These are phyloP conservation scores for Trichoderma hamatum DNA, from an alignment of 2,329 filamentous ascomycete species.

Conservation along the genomic window DNA sequence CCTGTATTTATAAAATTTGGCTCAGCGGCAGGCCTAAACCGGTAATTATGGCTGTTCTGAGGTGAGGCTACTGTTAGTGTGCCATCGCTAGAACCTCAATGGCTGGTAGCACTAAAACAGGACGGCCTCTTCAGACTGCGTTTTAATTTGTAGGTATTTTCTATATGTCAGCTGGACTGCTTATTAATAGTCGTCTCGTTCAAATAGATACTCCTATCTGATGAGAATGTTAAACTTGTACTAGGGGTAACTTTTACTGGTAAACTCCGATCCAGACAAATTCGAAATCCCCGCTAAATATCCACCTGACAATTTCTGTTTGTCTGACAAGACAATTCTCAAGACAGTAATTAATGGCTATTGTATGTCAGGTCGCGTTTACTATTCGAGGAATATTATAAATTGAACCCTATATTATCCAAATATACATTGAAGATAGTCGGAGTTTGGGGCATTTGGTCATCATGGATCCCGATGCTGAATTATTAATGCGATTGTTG, in stretches of 20 bases:
- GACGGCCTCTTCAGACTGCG: neutral
- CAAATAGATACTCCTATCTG: no score
- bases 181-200: neutral
- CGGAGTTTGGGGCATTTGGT: neutral
- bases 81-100: neutral
- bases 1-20: neutral
- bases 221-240: neutral
- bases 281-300: neutral
- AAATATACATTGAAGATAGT: neutral
- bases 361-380: neutral
- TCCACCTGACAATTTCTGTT: neutral
- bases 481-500: neutral
- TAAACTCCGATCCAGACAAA: neutral
- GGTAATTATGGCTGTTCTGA: conserved; percentile 6
- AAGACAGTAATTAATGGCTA: conserved; percentile 1
- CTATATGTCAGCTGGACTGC: neutral
- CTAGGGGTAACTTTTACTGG: neutral
- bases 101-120: no score
- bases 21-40: neutral
- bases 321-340: conserved; percentile 2
- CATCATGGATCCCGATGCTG: neutral
- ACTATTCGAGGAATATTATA: neutral
- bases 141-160: neutral
- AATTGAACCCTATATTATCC: neutral
- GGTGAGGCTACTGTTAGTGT: neutral